Base-by-base conservation (phyloP, 2,329 filamentous ascomycete species). In the Apiospora marii region DNA sequence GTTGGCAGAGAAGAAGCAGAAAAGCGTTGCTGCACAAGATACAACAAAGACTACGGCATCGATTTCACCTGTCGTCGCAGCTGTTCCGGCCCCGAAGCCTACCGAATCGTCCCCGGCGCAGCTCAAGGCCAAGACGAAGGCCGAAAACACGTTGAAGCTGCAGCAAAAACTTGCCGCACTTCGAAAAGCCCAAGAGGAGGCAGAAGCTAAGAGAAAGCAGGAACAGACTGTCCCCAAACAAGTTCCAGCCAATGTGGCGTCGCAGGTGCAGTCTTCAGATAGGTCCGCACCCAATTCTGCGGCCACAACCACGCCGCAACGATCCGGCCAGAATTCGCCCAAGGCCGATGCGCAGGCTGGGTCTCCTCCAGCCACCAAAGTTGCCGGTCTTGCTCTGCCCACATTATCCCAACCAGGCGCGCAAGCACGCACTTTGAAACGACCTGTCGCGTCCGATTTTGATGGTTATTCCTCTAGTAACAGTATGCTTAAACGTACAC, bases 131-230 rank as follows among this genome's bases (percentile, higher is more conserved):
- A 90, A 92, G 78, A 90, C 89, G 1, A 76, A 78, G 61, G 79
- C 79, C 51, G 79, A 94, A 75, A 97, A 93, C 73, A 93, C 94
- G 72, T 88, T 87, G 73, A 83, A 95, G 44, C 87, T 95, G 67
- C 91, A 94, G 75, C 90, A 94, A 79, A 94, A 94, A 76, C 92
- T 97, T 79, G 93, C 94, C 73, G 92, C 92, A 30, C 83, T 96
- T 30, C 90, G 91, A 76, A 91, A 90, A 76, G 84, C 76, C 51
- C 78, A 80, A 69, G 77, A 80, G 48, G 77, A 78, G 70, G 69
- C 76, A 19, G 73, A 78, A 71, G 76, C 81, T 13, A 76, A 79
- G 22, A 79, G 78, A 44, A 76, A 75, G 53, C 71, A 73, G n/a
- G 70, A 72, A 46, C 51, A 70, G 67, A 69, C 68, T 27, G 75